Percentiles rank a stretch among this genome's conserved stretches.
phyloP scores from a whole-genome alignment of 176 grass and related monocot species.

The Musa schizocarpa region DNA sequence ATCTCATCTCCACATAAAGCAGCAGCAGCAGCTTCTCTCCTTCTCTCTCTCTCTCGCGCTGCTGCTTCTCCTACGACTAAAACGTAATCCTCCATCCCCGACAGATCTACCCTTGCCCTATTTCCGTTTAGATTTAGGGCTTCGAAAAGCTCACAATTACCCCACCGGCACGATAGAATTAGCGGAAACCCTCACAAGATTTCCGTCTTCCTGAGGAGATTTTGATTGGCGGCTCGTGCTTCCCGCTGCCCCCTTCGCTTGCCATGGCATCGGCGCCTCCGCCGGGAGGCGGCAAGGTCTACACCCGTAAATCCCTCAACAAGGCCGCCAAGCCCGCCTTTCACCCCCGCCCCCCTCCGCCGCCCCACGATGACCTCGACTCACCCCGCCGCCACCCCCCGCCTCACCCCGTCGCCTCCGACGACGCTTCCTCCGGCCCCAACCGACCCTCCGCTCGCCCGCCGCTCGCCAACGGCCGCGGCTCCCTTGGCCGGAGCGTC shows the following conservation, averaged over 20 bases:
- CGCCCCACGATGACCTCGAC: background rate
- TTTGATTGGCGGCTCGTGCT: too few relatives aligned
- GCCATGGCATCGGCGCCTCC: background rate
- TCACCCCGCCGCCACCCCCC: background rate
- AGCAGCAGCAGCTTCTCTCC: too few relatives aligned
- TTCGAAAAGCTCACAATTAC: too few relatives aligned
- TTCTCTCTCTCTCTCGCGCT: too few relatives aligned
- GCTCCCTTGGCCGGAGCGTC: constrained; percentile 25
- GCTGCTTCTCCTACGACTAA: too few relatives aligned
- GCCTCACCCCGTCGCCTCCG: background rate
- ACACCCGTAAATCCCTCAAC: constrained; percentile 45
- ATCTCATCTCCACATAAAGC: too few relatives aligned
- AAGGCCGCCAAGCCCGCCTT: background rate
- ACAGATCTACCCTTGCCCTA: too few relatives aligned
- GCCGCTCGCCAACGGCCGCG: background rate
- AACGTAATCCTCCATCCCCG: too few relatives aligned
- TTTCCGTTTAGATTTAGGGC: too few relatives aligned
- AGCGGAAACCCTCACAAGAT: too few relatives aligned
- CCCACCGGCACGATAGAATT: too few relatives aligned
- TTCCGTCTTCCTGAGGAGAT: too few relatives aligned
- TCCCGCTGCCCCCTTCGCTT: background rate
- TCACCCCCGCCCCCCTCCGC: background rate
- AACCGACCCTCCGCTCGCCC: background rate
- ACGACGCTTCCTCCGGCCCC: background rate
- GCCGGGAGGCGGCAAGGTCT: constrained; percentile 18